These are phyloP conservation scores for Annulohypoxylon bovei DNA, from an alignment of 495 filamentous ascomycete species.

Conservation along the genomic window DNA sequence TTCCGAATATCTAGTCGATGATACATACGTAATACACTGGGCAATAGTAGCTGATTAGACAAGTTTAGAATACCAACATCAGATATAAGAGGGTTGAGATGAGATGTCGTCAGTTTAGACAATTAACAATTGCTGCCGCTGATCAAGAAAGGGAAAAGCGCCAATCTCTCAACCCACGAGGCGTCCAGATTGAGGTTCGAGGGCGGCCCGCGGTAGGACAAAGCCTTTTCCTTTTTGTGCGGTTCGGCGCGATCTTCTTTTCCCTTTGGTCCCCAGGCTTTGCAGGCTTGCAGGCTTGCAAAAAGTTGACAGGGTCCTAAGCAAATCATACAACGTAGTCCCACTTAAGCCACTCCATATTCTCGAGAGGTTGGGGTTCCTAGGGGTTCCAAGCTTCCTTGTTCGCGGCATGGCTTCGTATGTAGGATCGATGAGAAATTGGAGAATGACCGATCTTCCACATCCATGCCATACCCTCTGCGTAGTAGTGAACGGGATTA, in stretches of 20 bases:
- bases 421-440: constrained; percentile 40
- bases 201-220: constrained; percentile 27
- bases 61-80: neutral
- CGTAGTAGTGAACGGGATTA: neutral
- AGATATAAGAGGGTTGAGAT: constrained; percentile 12
- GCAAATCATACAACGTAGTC: constrained; percentile 33
- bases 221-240: constrained; percentile 20
- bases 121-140: constrained; percentile 24
- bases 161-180: constrained; percentile 33
- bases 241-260: constrained; percentile 37
- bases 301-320: constrained; percentile 11
- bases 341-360: constrained; percentile 33
- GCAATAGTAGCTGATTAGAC: neutral
- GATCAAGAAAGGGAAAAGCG: constrained; percentile 41
- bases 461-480: constrained; percentile 10
- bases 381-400: constrained; percentile 17
- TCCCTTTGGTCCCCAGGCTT: constrained; percentile 18
- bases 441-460: constrained; percentile 35
- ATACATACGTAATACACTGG: neutral
- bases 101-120: constrained; percentile 42
- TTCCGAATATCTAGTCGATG: neutral
- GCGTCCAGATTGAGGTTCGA: constrained; percentile 33
- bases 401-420: constrained; percentile 28
- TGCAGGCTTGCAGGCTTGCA: neutral
- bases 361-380: constrained; percentile 35